Evolutionary conservation across 305 asterid genomes (phyloP), one percentile per base, ranked within the genome.

Genomic region (Fraxinus paxiana): DNA sequence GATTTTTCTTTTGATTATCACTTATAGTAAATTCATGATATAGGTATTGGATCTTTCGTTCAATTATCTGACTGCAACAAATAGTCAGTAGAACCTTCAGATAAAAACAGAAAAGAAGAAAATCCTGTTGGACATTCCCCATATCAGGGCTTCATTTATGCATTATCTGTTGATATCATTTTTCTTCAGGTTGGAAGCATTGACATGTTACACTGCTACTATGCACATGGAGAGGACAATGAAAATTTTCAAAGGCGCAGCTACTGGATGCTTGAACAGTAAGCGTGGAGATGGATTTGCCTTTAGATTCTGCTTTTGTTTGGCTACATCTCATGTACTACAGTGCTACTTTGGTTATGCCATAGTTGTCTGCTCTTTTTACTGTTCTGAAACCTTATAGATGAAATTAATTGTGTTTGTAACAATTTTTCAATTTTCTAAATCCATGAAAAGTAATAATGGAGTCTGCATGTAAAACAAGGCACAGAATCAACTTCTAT

Each of bases 261-360:
- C 89, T 96, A 96, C 88, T 96, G 99, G 99, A 84, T 96, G 92
- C 99, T 96, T 77, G 98, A 96, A 86, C 87, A 85, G 99, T 96
- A 88, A 89, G 99, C 90, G 56, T 63, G 37, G 74, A 76, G 72
- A 78, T 54, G n/a, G 4, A 26, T 38, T 59, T 26, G 26, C 43
- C 2, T 56, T 81, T 63, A 43, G n/a, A 78, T 24, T 80, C 15
- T 6, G 26, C 51, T 61, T 51, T 38, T 33, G 33, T 76, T 82
- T 83, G 61, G 15, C 26, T 22, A 35, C 38, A 51, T 20, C 67
- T 37, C 69, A 28, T 78, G 20, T 65, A 65, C 17, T 12, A 28
- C 8, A 8, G 0, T 4, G 3, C 3, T 67, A 7, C 24, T 67
- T 41, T 78, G 33, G 17, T 67, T 41, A 33, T 38, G 31, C 24